Evolutionary conservation across 2,329 filamentous ascomycete species (phyloP).

Genomic region (Verticillium zaregamsianum): DNA sequence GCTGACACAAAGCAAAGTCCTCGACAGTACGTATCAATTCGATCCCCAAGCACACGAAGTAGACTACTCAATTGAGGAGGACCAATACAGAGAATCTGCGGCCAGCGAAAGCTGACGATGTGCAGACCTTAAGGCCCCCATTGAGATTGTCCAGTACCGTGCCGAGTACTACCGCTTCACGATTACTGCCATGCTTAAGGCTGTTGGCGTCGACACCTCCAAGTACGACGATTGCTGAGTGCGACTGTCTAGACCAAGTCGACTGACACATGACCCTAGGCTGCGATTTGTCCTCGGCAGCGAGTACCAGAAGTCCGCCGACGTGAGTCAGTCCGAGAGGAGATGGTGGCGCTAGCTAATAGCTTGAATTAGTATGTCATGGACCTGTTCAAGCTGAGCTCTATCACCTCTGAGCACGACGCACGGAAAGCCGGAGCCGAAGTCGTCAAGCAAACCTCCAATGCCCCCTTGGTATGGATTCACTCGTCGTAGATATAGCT

Average conservation of each 20-base stretch:
- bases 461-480: constrained; percentile 51
- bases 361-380: constrained; percentile 45
- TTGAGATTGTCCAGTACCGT: constrained; percentile 79
- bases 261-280: constrained; percentile 4
- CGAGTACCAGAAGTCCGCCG: constrained; percentile 68
- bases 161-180: constrained; percentile 78
- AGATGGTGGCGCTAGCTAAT: background rate
- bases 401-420: constrained; percentile 70
- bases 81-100: too few species aligned
- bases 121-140: constrained; percentile 69
- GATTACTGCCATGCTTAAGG: constrained; percentile 70
- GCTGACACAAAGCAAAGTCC: constrained; percentile 32
- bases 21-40: constrained; percentile 41
- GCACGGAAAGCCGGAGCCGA: constrained; percentile 90
- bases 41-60: background rate
- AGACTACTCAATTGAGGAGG: background rate
- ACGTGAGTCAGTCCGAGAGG: constrained; percentile 17
- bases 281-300: constrained; percentile 82
- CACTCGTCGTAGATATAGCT: background rate
- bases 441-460: constrained; percentile 86
- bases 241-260: background rate
- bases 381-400: constrained; percentile 77
- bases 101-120: constrained; percentile 21
- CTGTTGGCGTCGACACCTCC: constrained; percentile 74
- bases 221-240: constrained; percentile 28